Conservation (phyloP, 2,329 filamentous ascomycete species). For the Arthroderma sp. region DNA sequence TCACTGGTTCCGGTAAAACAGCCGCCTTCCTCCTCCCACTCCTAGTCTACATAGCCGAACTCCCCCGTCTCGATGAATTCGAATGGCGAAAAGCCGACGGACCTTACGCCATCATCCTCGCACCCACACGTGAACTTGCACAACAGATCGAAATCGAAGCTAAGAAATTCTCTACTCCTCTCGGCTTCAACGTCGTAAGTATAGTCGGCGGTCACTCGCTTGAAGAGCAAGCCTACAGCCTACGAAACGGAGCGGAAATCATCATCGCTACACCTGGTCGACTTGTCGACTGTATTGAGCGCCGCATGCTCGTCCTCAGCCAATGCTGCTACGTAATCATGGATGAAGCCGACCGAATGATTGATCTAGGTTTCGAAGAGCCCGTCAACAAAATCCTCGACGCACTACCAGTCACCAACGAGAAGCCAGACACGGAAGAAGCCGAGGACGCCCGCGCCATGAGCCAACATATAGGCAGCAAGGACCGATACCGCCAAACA, state of each 20-base stretch:
- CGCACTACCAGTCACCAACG: slow-evolving; percentile 79
- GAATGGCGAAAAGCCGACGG: slow-evolving; percentile 85
- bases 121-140: slow-evolving; percentile 89
- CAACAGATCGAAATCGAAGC: slow-evolving; percentile 96
- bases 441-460: slow-evolving; percentile 80
- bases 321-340: slow-evolving; percentile 98
- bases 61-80: slow-evolving; percentile 69
- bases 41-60: slow-evolving; percentile 83
- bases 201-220: slow-evolving; percentile 95
- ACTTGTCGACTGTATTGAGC: slow-evolving; percentile 91
- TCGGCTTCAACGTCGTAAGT: slow-evolving; percentile 89
- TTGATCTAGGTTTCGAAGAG: slow-evolving; percentile 95
- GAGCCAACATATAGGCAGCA: slow-evolving; percentile 61
- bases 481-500: slow-evolving; percentile 80
- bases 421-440: slow-evolving; percentile 87
- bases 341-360: slow-evolving; percentile 99
- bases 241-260: slow-evolving; percentile 89
- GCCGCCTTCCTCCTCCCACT: slow-evolving; percentile 86
- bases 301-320: slow-evolving; percentile 77
- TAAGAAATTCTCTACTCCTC: slow-evolving; percentile 74
- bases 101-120: slow-evolving; percentile 92
- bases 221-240: slow-evolving; percentile 81
- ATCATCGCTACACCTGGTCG: slow-evolving; percentile 97
- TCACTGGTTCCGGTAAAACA: slow-evolving; percentile 97
- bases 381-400: slow-evolving; percentile 95